A percentile compares a stretch with the other conserved stretches of the same genome.
phyloP scores from a whole-genome alignment of 768 basidiomycete species.

The Tylopilus cervinicoccineus region DNA sequence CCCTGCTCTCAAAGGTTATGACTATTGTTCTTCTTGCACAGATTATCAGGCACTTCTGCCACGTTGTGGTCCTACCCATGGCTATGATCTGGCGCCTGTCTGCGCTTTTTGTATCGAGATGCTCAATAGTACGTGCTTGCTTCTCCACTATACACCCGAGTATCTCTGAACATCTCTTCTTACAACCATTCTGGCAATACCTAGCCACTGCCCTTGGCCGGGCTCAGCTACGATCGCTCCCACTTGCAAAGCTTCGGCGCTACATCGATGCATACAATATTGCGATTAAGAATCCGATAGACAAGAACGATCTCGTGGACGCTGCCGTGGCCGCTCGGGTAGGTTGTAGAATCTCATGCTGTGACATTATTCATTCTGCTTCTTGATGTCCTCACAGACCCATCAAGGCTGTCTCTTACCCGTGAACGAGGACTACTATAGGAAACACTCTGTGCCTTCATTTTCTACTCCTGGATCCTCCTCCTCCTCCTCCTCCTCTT shows the following conservation, averaged over 20 bases:
- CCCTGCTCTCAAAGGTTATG: constrained; percentile 45
- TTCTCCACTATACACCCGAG: neutral
- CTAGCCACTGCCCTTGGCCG: constrained; percentile 69
- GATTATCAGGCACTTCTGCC: constrained; percentile 81
- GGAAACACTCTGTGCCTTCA: constrained; percentile 27
- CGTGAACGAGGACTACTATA: constrained; percentile 52
- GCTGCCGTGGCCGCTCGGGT: constrained; percentile 51
- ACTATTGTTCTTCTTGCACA: constrained; percentile 68
- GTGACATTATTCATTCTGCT: neutral
- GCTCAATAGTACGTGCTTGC: constrained; percentile 49
- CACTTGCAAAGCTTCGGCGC: constrained; percentile 60
- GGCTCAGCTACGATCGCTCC: constrained; percentile 49
- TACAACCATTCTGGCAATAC: neutral
- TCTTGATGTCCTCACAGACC: constrained; percentile 33
- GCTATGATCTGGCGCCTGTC: constrained; percentile 63
- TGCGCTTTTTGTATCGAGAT: constrained; percentile 74
- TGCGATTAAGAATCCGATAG: constrained; percentile 54
- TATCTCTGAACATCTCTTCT: neutral
- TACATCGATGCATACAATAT: constrained; percentile 73
- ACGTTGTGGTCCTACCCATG: constrained; percentile 44
- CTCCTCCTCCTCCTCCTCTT: constrained; percentile 10
- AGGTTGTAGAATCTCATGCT: constrained; percentile 21
- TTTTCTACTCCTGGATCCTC: constrained; percentile 9
- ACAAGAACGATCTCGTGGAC: constrained; percentile 78
- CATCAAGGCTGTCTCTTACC: constrained; percentile 58